These are phyloP conservation scores for Aureobasidium sp. DNA, from an alignment of 2,329 filamentous ascomycete species.

Conservation along the genomic window DNA sequence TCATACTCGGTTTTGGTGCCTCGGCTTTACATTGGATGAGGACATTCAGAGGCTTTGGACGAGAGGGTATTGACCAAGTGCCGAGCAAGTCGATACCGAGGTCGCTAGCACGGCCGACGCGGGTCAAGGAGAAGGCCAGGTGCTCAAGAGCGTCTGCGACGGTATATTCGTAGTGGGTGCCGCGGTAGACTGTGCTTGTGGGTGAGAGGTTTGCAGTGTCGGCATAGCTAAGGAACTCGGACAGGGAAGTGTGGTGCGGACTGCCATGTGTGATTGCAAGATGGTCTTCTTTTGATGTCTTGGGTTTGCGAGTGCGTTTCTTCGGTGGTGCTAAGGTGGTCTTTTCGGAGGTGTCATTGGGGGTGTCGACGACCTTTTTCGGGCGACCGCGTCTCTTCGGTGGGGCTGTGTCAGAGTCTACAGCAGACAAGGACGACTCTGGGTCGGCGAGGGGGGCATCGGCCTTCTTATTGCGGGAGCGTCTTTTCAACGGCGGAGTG, in stretches of 20 bases:
- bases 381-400: conserved; percentile 14
- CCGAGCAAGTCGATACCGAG: conserved; percentile 68
- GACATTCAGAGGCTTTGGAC: conserved; percentile 29
- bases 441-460: too few species aligned
- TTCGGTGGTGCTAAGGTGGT: neutral
- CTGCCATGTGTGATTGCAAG: conserved; percentile 22
- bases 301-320: neutral
- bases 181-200: conserved; percentile 55
- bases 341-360: neutral
- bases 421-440: neutral
- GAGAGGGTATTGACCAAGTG: conserved; percentile 52
- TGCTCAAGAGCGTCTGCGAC: conserved; percentile 47
- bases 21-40: conserved; percentile 62
- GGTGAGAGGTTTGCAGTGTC: conserved; percentile 47
- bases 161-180: conserved; percentile 71
- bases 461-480: neutral
- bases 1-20: conserved; percentile 46
- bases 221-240: conserved; percentile 58
- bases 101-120: conserved; percentile 60
- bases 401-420: neutral
- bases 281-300: neutral
- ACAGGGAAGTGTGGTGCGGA: conserved; percentile 52
- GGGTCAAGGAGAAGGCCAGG: conserved; percentile 56
- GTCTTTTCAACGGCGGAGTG: neutral
- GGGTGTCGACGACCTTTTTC: neutral